Base-by-base conservation (phyloP, 177 flowering plant genomes). In the Tripterygium wilfordii region DNA sequence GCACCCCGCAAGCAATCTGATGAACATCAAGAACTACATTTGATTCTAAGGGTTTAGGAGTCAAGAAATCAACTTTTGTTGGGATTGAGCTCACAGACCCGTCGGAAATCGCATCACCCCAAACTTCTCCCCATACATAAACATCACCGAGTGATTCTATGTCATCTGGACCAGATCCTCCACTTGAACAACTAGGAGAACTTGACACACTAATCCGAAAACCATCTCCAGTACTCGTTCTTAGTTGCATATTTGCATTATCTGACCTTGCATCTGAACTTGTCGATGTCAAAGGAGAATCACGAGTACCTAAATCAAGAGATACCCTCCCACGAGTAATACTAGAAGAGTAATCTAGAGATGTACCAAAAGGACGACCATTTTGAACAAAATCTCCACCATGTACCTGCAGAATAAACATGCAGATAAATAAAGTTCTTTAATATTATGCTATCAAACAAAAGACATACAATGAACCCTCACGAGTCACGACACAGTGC, bases 131-230 rank as follows among this genome's bases (percentile, higher is more conserved):
- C 98, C 98, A 87, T 4, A 90, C 65, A 64, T 82, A 90, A 47
- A 90, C 88, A 72, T 90, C 98, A 10, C 96, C 98, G 22, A 90
- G 54, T 15, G 95, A 79, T 63, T 88, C 98, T 60, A 77, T 68
- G 55, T 90, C 98, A 75, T 90, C 96, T 49, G 75, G 85, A 54
- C 95, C 96, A 45, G 95, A 87, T 54, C 95, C 79, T 53, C 63
- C 76, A 72, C 89, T 85, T 42, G 96, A 82, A 63, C 78, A 76
- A 67, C 96, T 85, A 37, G 86, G 88, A 51, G 83, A 71, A 70
- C 96, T 91, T 49, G 98, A 88, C 54, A 91, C 75, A 61, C 98
- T 91, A 54, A 78, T 45, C 26, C 98, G 80, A 28, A 77, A 69
- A 70, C 83, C 85, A 80, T 87, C 96, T 53, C 58, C 79, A 20